Percentiles rank a stretch among this genome's conserved stretches.
Evolutionary conservation across 163 green algal species (phyloP).

Genomic region (Chlamydomonas reinhardtii): DNA sequence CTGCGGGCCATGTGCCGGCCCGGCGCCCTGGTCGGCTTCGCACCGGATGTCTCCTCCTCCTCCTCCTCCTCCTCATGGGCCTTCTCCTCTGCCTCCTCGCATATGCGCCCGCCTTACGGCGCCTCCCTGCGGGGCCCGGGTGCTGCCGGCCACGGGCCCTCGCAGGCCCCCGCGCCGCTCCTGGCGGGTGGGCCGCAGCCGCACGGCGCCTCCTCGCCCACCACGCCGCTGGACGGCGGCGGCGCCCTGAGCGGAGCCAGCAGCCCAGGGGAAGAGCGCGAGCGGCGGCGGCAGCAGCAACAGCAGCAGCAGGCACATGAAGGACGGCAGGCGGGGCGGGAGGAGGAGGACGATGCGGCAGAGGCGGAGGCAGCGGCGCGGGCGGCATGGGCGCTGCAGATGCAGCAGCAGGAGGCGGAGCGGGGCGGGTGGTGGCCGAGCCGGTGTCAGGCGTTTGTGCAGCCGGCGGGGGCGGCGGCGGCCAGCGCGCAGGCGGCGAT

Average conservation of each 20-base stretch:
- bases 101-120: too few relatives aligned
- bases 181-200: too few relatives aligned
- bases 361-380: not conserved
- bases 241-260: not conserved
- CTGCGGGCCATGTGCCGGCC: constrained; percentile 11
- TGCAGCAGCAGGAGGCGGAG: not conserved
- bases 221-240: constrained; percentile 19
- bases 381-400: not conserved
- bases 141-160: not conserved
- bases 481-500: too few relatives aligned
- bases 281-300: not conserved
- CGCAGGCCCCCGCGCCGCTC: too few relatives aligned
- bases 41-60: not conserved
- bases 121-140: too few relatives aligned
- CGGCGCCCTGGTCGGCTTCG: not conserved
- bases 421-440: too few relatives aligned
- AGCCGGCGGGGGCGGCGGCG: too few relatives aligned
- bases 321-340: not conserved
- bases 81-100: too few relatives aligned
- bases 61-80: too few relatives aligned
- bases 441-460: too few relatives aligned
- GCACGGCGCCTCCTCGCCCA: not conserved
- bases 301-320: not conserved
- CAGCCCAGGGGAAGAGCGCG: constrained; percentile 7
- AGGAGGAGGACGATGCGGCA: too few relatives aligned